A percentile compares a stretch with the other conserved stretches of the same genome.
Evolutionary conservation across 768 basidiomycete species (phyloP).

Genomic region (Austroboletus eburneus): DNA sequence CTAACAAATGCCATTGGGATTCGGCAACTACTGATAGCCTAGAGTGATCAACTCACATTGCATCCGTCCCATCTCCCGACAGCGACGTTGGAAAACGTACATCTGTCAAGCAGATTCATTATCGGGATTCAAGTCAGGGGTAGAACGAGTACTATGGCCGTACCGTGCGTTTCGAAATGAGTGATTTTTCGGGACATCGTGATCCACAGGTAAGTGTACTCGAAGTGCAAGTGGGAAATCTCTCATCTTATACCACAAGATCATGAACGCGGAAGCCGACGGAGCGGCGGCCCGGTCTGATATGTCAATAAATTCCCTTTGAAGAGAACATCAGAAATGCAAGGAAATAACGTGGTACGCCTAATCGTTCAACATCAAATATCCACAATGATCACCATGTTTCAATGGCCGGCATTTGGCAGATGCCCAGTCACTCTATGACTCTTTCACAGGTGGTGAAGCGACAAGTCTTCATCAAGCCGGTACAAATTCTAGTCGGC

Average conservation of each 20-base stretch:
- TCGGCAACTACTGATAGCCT: not conserved
- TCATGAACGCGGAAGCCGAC: not conserved
- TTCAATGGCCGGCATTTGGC: too few species aligned
- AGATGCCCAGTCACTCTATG: too few species aligned
- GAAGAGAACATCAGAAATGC: too few species aligned
- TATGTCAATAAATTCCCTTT: too few species aligned
- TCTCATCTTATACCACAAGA: not conserved
- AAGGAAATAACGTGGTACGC: too few species aligned
- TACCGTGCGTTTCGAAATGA: constrained; percentile 56
- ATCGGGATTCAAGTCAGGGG: not conserved
- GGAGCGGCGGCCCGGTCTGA: constrained; percentile 11
- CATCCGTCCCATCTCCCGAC: constrained; percentile 90
- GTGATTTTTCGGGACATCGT: constrained; percentile 43
- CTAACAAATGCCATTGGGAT: constrained; percentile 33
- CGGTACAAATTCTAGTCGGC: too few species aligned
- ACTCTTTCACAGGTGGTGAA: too few species aligned
- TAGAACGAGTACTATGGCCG: constrained; percentile 8
- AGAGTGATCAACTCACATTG: constrained; percentile 55
- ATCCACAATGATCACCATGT: too few species aligned
- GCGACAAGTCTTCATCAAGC: too few species aligned
- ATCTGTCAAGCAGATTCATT: constrained; percentile 42
- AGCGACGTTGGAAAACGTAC: constrained; percentile 90
- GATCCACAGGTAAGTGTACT: not conserved
- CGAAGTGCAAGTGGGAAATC: not conserved
- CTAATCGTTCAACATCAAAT: too few species aligned